phyloP scores from a whole-genome alignment of 306 rosid species.

The Spatholobus suberectus region DNA sequence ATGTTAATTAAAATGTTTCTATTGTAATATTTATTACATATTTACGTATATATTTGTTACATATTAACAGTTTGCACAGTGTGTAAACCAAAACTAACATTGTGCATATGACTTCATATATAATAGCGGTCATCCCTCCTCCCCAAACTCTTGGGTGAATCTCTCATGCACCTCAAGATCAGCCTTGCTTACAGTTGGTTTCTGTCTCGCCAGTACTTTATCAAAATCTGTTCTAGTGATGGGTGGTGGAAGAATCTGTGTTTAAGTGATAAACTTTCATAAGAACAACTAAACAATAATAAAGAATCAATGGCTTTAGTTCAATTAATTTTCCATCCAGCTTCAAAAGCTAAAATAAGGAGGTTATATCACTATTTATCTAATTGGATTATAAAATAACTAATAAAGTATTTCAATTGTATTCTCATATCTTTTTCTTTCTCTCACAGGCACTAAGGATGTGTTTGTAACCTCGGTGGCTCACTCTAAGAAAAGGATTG shows the following conservation, averaged over 20 bases:
- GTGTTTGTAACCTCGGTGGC: too few relatives aligned
- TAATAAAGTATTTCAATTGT: background rate
- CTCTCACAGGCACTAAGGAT: background rate
- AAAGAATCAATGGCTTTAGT: background rate
- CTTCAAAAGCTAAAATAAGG: background rate
- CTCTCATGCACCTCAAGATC: constrained; percentile 77
- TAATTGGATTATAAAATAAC: background rate
- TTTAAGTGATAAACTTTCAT: background rate
- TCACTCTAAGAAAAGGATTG: too few relatives aligned
- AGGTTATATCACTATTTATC: too few relatives aligned
- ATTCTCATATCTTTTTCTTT: background rate
- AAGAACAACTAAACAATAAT: background rate
- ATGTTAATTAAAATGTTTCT: background rate
- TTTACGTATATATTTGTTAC: too few relatives aligned
- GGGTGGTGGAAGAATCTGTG: constrained; percentile 84
- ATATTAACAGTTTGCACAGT: too few relatives aligned
- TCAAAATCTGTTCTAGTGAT: constrained; percentile 72
- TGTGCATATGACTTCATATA: too few relatives aligned
- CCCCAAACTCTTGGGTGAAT: constrained; percentile 82
- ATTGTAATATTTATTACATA: background rate
- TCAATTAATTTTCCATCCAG: background rate
- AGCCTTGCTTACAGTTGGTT: constrained; percentile 79
- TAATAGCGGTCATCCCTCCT: constrained; percentile 64
- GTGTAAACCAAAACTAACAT: too few relatives aligned
- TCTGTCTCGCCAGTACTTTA: constrained; percentile 74